Conservation (phyloP, 306 rosid species). For the Fagus sylvatica region DNA sequence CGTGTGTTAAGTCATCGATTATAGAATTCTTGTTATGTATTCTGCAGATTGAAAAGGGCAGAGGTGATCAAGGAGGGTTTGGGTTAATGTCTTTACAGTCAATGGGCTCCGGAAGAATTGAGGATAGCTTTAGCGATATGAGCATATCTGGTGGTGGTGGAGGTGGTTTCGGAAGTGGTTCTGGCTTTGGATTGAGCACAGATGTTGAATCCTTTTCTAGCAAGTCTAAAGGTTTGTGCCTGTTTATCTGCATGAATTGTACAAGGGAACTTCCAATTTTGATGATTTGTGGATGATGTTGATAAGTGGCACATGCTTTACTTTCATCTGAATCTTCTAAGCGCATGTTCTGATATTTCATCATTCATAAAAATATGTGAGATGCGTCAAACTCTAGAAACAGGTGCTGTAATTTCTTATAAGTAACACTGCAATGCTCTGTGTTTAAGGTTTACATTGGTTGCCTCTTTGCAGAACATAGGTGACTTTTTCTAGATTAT, state of each 20-base stretch:
- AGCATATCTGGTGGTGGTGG: conserved; percentile 78
- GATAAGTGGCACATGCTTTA: conserved; percentile 8
- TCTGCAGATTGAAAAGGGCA: conserved; percentile 82
- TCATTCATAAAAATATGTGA: not conserved
- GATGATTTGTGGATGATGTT: conserved; percentile 19
- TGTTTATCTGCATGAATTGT: conserved; percentile 20
- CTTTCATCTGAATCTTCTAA: not conserved
- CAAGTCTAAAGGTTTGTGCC: conserved; percentile 78
- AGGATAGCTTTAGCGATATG: conserved; percentile 69
- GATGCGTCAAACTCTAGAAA: not conserved
- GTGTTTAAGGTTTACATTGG: not conserved
- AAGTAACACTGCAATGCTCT: not conserved
- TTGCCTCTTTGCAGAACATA: not conserved
- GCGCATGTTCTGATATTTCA: not conserved
- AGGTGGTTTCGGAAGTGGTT: conserved; percentile 85
- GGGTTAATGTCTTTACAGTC: conserved; percentile 77
- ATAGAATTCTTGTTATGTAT: conserved; percentile 9
- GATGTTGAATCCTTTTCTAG: conserved; percentile 75
- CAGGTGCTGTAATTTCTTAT: not conserved
- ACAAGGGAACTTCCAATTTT: conserved; percentile 10
- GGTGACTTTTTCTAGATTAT: not conserved
- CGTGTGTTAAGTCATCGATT: conserved; percentile 2
- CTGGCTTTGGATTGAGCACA: conserved; percentile 71
- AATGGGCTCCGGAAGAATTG: conserved; percentile 93
- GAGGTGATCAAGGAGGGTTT: conserved; percentile 89